phyloP scores from a whole-genome alignment of 225 moss, liverwort and hornwort genomes.

The Polytrichum commune region DNA sequence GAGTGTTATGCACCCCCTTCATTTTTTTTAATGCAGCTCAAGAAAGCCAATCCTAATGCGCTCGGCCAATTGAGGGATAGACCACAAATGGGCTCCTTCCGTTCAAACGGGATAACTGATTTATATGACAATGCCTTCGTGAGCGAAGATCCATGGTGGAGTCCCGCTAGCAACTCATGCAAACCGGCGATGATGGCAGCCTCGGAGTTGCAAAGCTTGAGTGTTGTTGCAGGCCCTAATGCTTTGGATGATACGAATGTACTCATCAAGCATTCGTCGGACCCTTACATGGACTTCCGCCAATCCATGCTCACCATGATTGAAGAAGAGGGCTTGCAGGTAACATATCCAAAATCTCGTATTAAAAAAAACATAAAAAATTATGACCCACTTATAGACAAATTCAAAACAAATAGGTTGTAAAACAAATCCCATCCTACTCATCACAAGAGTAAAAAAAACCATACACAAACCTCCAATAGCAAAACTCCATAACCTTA shows the following conservation, averaged over 20 bases:
- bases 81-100: background rate
- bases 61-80: background rate
- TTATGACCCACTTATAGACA: too few relatives aligned
- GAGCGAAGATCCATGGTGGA: constrained; percentile 4
- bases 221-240: background rate
- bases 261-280: constrained; percentile 43
- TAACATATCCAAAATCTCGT: background rate
- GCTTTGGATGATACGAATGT: constrained; percentile 22
- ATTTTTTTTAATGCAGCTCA: too few relatives aligned
- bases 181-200: background rate
- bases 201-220: background rate
- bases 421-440: too few relatives aligned
- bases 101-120: background rate
- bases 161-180: background rate
- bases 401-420: too few relatives aligned
- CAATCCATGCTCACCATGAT: constrained; percentile 47
- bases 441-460: too few relatives aligned
- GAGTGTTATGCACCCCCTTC: too few relatives aligned
- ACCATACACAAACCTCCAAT: too few relatives aligned
- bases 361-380: too few relatives aligned
- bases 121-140: background rate
- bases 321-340: constrained; percentile 47
- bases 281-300: constrained; percentile 36
- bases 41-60: background rate
- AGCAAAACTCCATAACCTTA: too few relatives aligned